Evolutionary conservation across 2,329 filamentous ascomycete species (phyloP).

Genomic region (Sporothrix globosa): DNA sequence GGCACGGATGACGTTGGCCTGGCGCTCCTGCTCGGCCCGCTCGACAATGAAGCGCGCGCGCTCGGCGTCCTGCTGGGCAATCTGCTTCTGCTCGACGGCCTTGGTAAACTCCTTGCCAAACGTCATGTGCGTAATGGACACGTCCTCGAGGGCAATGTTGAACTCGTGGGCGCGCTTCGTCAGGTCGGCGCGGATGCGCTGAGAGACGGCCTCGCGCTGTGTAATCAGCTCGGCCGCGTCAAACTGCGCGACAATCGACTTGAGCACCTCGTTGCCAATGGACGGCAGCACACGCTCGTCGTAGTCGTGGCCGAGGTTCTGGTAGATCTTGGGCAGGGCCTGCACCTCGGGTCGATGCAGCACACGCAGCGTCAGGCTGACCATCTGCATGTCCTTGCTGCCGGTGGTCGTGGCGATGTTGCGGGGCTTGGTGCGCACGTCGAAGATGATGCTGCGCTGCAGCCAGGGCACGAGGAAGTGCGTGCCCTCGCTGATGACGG

Average conservation of each 20-base stretch:
- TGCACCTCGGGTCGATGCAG: slow-evolving; percentile 87
- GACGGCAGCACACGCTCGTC: slow-evolving; percentile 95
- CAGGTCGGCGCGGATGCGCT: slow-evolving; percentile 90
- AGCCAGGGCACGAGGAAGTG: slow-evolving; percentile 97
- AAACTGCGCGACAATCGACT: slow-evolving; percentile 98
- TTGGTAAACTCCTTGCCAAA: slow-evolving; percentile 99
- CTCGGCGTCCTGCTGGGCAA: slow-evolving; percentile 98
- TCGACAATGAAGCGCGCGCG: slow-evolving; percentile 97
- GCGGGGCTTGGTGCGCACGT: slow-evolving; percentile 94
- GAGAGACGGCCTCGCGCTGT: slow-evolving; percentile 93
- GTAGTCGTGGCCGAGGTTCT: slow-evolving; percentile 80
- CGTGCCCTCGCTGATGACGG: slow-evolving; percentile 91
- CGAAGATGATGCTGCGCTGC: slow-evolving; percentile 91
- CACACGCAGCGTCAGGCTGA: slow-evolving; percentile 99
- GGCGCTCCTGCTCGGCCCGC: slow-evolving; percentile 96
- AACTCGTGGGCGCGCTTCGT: slow-evolving; percentile 93
- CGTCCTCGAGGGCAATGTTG: slow-evolving; percentile 98
- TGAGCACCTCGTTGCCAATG: slow-evolving; percentile 97
- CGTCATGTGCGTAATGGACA: slow-evolving; percentile 99
- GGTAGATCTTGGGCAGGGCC: slow-evolving; percentile 92
- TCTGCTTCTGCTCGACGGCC: slow-evolving; percentile 99
- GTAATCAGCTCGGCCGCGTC: slow-evolving; percentile 99
- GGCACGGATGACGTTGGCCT: slow-evolving; percentile 96
- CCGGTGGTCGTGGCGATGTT: slow-evolving; percentile 98
- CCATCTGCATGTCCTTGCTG: slow-evolving; percentile 99